phyloP scores from a whole-genome alignment of 495 filamentous ascomycete species.

The Schizothecium vesticola region DNA sequence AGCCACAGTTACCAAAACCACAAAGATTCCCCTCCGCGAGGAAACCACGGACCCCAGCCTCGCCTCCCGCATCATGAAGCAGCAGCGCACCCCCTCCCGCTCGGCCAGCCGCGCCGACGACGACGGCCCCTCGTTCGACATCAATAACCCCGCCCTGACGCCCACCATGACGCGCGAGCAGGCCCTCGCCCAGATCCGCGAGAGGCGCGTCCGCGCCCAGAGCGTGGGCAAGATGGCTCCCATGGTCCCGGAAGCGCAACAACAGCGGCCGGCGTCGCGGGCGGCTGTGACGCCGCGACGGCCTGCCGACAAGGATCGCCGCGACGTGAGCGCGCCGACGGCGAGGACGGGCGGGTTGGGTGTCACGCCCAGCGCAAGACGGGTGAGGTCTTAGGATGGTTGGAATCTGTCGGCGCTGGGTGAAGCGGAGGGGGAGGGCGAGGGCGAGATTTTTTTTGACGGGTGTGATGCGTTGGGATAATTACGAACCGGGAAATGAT shows the following conservation, averaged over 20 bases:
- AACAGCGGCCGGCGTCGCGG: neutral
- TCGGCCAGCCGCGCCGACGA: neutral
- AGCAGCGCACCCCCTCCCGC: conserved; percentile 33
- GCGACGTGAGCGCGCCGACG: conserved; percentile 43
- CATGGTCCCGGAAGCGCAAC: neutral
- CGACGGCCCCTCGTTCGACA: conserved; percentile 36
- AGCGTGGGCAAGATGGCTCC: conserved; percentile 14
- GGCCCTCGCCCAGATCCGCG: conserved; percentile 51
- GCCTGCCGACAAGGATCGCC: conserved; percentile 32
- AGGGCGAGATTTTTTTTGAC: neutral
- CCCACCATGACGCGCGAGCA: conserved; percentile 55
- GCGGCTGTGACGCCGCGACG: conserved; percentile 35
- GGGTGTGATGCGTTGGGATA: neutral
- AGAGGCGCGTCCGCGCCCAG: conserved; percentile 43
- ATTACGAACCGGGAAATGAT: neutral
- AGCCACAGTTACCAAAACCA: conserved; percentile 39
- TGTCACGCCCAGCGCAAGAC: conserved; percentile 4
- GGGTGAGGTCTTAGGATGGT: conserved; percentile 12
- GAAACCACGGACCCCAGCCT: conserved; percentile 24
- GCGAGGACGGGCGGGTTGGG: conserved; percentile 8
- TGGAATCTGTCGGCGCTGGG: neutral
- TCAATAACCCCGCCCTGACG: conserved; percentile 44
- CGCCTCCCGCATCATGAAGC: conserved; percentile 21
- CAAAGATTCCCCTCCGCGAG: conserved; percentile 44
- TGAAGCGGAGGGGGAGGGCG: neutral